phyloP scores from a whole-genome alignment of 345 rosid genomes.

The Euphorbia lathyris region DNA sequence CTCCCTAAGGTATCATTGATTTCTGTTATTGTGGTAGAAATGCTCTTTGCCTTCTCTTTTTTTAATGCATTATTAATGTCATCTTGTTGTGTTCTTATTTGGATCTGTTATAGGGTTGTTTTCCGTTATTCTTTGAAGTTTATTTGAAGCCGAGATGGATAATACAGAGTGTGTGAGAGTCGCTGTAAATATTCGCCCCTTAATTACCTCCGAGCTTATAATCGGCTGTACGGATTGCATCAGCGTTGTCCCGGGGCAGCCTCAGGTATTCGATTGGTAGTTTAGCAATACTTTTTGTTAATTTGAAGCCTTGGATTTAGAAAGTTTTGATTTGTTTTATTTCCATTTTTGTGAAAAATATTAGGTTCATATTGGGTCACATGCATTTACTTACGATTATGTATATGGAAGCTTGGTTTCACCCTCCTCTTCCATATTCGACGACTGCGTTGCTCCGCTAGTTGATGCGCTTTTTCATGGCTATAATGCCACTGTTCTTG shows the following conservation, averaged over 20 bases:
- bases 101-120: slow-evolving; percentile 1
- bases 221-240: slow-evolving; percentile 88
- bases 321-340: neutral
- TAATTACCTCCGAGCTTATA: slow-evolving; percentile 84
- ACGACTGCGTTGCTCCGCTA: slow-evolving; percentile 78
- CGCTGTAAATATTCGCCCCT: slow-evolving; percentile 84
- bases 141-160: slow-evolving; percentile 23
- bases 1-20: neutral
- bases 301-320: neutral
- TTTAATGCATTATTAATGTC: neutral
- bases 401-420: slow-evolving; percentile 60
- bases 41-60: neutral
- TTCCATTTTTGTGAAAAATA: neutral
- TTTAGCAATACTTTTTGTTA: neutral
- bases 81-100: neutral
- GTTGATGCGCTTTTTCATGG: slow-evolving; percentile 85
- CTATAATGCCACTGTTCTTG: slow-evolving; percentile 90
- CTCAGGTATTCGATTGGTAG: slow-evolving; percentile 54
- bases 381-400: slow-evolving; percentile 74
- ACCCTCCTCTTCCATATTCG: slow-evolving; percentile 45
- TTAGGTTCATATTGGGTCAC: slow-evolving; percentile 89
- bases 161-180: slow-evolving; percentile 64
- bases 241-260: slow-evolving; percentile 73
- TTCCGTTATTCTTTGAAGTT: neutral
- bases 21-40: neutral